phyloP scores from a whole-genome alignment of 179 eudicot genomes.

The Spinacia oleracea region DNA sequence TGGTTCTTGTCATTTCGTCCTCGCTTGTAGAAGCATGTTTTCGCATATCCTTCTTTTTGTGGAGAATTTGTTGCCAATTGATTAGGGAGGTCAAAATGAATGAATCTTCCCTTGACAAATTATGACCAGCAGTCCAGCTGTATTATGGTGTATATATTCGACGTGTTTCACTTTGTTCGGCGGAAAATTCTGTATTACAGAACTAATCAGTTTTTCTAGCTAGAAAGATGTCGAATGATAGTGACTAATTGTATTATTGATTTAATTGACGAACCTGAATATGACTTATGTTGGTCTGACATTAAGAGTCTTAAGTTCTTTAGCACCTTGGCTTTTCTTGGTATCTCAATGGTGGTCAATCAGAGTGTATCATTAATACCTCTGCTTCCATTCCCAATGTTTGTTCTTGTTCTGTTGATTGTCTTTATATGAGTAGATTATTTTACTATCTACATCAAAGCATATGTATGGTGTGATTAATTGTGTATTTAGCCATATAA shows the following conservation, averaged over 20 bases:
- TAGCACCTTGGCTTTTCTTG: background rate
- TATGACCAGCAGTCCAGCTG: background rate
- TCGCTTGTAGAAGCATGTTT: background rate
- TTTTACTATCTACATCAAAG: background rate
- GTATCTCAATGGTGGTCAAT: background rate
- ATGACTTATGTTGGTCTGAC: background rate
- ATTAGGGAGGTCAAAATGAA: background rate
- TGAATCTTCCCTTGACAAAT: background rate
- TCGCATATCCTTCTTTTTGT: too few species aligned
- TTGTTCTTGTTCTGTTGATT: background rate
- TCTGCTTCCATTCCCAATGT: background rate
- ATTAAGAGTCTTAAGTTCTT: background rate
- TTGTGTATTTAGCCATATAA: background rate
- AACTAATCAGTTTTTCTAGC: too few species aligned
- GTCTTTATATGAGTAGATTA: background rate
- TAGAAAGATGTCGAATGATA: too few species aligned
- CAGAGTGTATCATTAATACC: background rate
- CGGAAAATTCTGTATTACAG: background rate
- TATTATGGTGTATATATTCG: background rate
- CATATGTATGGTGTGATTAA: background rate
- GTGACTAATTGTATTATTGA: background rate
- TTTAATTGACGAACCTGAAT: background rate
- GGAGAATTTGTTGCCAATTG: background rate
- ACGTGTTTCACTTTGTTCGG: background rate
- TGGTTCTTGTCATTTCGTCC: background rate